Evolutionary conservation across 2,329 filamentous ascomycete genomes (phyloP), one percentile per base, ranked within the genome.

Genomic region (Aspergillus japonicus): DNA sequence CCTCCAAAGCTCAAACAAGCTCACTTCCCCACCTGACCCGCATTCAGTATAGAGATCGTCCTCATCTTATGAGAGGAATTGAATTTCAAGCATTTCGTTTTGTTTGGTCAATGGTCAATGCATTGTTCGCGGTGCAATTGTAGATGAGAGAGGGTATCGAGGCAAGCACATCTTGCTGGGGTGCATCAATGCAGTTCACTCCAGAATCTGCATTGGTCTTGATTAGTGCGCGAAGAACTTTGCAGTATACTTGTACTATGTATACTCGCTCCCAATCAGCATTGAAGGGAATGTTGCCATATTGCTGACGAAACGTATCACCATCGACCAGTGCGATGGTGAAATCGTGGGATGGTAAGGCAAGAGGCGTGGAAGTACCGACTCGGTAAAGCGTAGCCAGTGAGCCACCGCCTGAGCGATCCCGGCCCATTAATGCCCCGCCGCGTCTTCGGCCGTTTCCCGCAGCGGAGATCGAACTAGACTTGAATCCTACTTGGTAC

Each of bases 241-340:
- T 14, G 23, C 48, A 2, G 24, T 29, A 21, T 21, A 33, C 19
- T n/a, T 19, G 21, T 23, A 23, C 23, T 23, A 23, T 23, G 23
- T 16, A 7, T 5, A 26, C 42, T 4, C 21, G 24, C n/a, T 26
- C n/a, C 61, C 57, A 65, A 60, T 63, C 49, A 63, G 26, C 11
- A 42, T 6, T 6, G 31, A 54, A 26, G 5, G 4, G 6, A 52
- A 63, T 62, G 59, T 60, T 64, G 63, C 48, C 53, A 67, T 59
- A 16, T 14, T 39, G 56, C 64, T 60, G 60, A 57, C 50, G 54
- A 58, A 62, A 62, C 61, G 62, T 62, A 58, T 48, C 63, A 62
- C 54, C 60, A 59, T 54, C 62, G 47, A 48, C 65, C 56, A 66
- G 62, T 62, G 48, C 49, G 42, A 63, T 62, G 63, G n/a, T 58